Evolutionary conservation across 805 yeast species (phyloP), one percentile per base, ranked within the genome.

Genomic region (Candida qinlingensis): DNA sequence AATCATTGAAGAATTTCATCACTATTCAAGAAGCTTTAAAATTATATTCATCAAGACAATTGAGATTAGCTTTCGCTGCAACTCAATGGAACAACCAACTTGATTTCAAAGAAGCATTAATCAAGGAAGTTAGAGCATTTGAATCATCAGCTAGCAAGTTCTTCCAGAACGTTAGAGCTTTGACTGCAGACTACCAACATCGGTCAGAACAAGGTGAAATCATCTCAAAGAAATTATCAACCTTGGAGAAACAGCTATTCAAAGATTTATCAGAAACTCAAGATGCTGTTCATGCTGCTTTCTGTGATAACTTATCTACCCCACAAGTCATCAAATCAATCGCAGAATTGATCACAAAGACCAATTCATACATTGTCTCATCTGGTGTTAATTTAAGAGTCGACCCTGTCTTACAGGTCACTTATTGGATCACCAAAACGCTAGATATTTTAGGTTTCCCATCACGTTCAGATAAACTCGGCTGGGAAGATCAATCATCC

Each of bases 31-130:
- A 92, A 63, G 97, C 98, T 2, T 75, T 94, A 53, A 68, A 74
- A 47, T 78, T 67, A 54, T 88, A 80, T 61, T 66, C 86, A 2
- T 68, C 94, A 1, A 80, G 97, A 58, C 97, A 94, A 66, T 75
- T 94, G 59, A 80, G 99, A 55, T 75, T 94, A 57, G 91, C 91
- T 8, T 94, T 94, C 73, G 95, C 96, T 0, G 75, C 88, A 56
- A 88, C 87, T 48, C 89, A 84, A 59, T 94, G 99, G 99, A 92
- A 90, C 61, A 83, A 79, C 61, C 94, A 89, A 54, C 71, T 94
- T 43, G 99, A 94, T 65, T 94, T 94, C 72, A 92, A 92, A 68
- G 92, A 86, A 61, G 72, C 85, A 42, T 72, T 94, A 48, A 68
- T 89, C 48, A 70, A 74, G 47, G 96, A 92, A 64, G 96, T 88